Evolutionary conservation across 768 basidiomycete genomes (phyloP), one percentile per base, ranked within the genome.

Genomic region (Trametes cubensis): DNA sequence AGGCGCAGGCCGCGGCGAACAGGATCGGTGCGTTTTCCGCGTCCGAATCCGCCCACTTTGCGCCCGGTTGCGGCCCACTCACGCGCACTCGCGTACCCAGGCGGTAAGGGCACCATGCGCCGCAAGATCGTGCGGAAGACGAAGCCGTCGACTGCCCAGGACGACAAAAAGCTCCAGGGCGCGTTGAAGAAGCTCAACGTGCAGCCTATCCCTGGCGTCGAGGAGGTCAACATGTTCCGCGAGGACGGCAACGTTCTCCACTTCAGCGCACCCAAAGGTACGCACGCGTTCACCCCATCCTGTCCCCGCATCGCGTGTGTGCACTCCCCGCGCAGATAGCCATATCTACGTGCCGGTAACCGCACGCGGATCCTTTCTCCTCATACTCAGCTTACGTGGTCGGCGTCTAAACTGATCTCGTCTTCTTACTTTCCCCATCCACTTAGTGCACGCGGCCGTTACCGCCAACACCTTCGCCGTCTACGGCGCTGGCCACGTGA

Each of bases 171-270:
- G 79, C 85, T 98, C 55, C 95, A 98, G 79, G 90, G 88, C 59
- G 94, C 95, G 30, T 84, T 98, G 73, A 98, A 98, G 84, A 99
- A 98, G 81, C 81, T 98, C 72, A 94, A 94, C 75, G 93, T 98
- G 65, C 92, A 95, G 77, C 92, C 95, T 66, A 93, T 98, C 70
- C 80, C 87, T 45, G 94, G 93, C 55, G 94, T 98, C 49, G 97
- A 98, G 83, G 97, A 99, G 80, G 95, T 98, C 69, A 99, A 99
- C 85, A 98, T 99, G 97, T 98, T 99, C 84, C 87, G 86, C 74
- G 95, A 99, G 77, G 95, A 98, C 73, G 95, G 95, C 67, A 95
- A 95, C 73, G 97, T 98, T 59, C 84, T 99, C 73, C 96, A 99
- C 79, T 99, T 99, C 81, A 86, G 86, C 57, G 85, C 91, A 63